Evolutionary conservation across 2,329 filamentous ascomycete genomes (phyloP).

Genomic region (Neonectria hederae): DNA sequence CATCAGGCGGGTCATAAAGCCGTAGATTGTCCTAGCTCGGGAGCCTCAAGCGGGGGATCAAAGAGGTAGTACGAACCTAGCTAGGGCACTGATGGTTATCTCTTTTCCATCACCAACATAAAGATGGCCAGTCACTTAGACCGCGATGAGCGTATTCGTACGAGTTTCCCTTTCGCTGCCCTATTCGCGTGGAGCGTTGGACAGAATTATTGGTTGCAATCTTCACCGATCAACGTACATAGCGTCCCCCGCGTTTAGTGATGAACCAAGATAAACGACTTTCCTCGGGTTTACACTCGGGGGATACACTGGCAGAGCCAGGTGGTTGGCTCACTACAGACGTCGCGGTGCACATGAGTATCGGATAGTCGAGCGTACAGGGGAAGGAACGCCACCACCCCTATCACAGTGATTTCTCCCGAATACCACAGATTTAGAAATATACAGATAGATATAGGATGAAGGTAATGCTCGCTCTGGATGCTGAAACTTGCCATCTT

Average conservation of each 20-base stretch:
- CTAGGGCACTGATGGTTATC: background rate
- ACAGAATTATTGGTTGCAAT: background rate
- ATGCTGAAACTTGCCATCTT: conserved; percentile 5
- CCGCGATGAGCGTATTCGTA: background rate
- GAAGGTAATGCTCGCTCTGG: background rate
- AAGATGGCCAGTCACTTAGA: background rate
- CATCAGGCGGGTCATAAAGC: conserved; percentile 69
- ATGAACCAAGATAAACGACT: background rate
- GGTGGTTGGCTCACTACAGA: background rate
- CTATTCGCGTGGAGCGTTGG: background rate
- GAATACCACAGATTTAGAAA: background rate
- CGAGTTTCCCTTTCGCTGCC: background rate
- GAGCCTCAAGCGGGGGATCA: conserved; percentile 23
- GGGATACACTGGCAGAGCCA: background rate
- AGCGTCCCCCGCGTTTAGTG: conserved; percentile 4
- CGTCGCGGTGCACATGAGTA: background rate
- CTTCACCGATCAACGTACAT: background rate
- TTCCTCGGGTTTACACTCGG: background rate
- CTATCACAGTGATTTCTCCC: background rate
- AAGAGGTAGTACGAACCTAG: conserved; percentile 23
- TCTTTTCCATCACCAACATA: background rate
- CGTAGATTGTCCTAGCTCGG: conserved; percentile 60
- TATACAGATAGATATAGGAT: background rate
- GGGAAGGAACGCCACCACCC: background rate
- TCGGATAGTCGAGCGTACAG: background rate